Evolutionary conservation across 2,329 filamentous ascomycete species (phyloP), one percentile per base, ranked within the genome.

Genomic region (Exophiala phaeomuriformis): DNA sequence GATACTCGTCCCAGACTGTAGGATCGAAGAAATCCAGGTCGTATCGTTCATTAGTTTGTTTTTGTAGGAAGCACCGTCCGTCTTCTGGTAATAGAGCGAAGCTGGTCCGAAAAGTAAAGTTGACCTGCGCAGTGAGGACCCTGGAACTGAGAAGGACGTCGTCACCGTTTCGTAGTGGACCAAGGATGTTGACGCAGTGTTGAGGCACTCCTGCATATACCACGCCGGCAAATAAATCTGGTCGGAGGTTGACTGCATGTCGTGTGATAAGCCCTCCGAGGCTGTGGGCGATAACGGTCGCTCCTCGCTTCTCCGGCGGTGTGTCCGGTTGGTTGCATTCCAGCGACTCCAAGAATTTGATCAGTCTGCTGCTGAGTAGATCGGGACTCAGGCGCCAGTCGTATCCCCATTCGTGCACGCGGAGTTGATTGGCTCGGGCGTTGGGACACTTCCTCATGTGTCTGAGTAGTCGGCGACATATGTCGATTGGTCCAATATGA

Each of bases 321-420:
- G 75, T 73, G 5, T 72, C 76, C 2, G 77, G 73, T 44, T 80
- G 76, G 64, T 96, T 96, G 48, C 82, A 90, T 0, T 86, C 86
- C 0, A 97, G 74, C 1, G 71, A 75, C 64, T 86, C 81, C 9
- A 97, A 73, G 63, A 88, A 95, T 12, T 78, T 71, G 35, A 84
- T 80, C n/a, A 97, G 73, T 56, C 81, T 81, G 43, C 77, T 75
- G 2, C 86, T 90, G 0, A 93, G 77, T 0, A 89, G 73, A 64
- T 85, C 80, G 0, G 91, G 91, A 59, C 88, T 93, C 37, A 96
- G 73, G 10, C 91, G 80, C 91, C 91, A 97, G 70, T 97, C 91
- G 64, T 95, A 97, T 12, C 90, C 90, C 65, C 91, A 97, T 63
- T 96, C 85, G 75, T 90, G 90, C 0, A 95, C 79, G 44, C 89